These are phyloP conservation scores for Anisodus acutangulus DNA, from an alignment of 257 asterid species.

Conservation along the genomic window DNA sequence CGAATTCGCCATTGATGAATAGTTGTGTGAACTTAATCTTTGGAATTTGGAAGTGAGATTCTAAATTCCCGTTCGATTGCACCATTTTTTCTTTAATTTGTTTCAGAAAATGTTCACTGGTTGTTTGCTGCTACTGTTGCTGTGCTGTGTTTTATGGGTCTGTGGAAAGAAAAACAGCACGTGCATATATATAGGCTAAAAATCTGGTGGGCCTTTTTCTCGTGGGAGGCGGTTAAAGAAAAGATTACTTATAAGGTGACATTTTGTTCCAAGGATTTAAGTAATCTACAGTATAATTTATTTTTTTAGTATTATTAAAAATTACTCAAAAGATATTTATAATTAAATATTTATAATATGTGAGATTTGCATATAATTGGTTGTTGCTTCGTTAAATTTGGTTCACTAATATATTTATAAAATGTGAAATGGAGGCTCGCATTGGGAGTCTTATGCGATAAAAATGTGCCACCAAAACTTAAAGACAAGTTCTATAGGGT, in stretches of 20 bases:
- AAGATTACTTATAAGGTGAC: neutral
- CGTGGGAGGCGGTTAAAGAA: slow-evolving; percentile 10
- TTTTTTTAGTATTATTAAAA: too few relatives aligned
- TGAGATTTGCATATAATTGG: too few relatives aligned
- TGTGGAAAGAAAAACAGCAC: neutral
- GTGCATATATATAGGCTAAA: neutral
- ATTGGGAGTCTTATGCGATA: too few relatives aligned
- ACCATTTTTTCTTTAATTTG: neutral
- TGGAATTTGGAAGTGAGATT: slow-evolving; percentile 28
- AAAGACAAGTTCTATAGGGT: too few relatives aligned
- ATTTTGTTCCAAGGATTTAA: too few relatives aligned
- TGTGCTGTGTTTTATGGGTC: neutral
- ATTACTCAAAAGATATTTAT: too few relatives aligned
- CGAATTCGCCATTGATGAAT: slow-evolving; percentile 48
- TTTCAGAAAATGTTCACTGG: neutral
- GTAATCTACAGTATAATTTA: too few relatives aligned
- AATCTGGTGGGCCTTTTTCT: neutral
- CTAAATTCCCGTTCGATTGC: slow-evolving; percentile 32
- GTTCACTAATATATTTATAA: too few relatives aligned
- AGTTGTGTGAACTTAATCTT: slow-evolving; percentile 45
- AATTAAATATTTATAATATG: too few relatives aligned
- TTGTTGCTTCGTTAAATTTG: too few relatives aligned
- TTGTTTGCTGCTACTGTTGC: neutral
- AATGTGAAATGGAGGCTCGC: too few relatives aligned
- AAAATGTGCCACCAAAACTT: too few relatives aligned